These are phyloP conservation scores for Helotiales sp. DNA, from an alignment of 2,329 filamentous ascomycete species.

Conservation along the genomic window DNA sequence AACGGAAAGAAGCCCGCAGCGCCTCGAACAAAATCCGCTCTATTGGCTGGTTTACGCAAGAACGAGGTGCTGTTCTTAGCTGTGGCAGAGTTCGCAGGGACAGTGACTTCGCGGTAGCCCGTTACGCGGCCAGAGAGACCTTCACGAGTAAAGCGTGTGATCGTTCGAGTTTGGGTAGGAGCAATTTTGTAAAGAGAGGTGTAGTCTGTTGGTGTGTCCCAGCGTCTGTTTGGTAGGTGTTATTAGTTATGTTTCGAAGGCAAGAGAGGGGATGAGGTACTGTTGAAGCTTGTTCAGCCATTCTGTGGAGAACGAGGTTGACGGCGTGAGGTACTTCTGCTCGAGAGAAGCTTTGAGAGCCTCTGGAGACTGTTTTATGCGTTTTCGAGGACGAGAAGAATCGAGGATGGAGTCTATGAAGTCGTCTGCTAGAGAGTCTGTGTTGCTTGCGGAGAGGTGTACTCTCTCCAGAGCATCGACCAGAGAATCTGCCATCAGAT, in stretches of 20 bases:
- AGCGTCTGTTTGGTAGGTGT: slow-evolving; percentile 49
- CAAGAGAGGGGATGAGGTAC: slow-evolving; percentile 37
- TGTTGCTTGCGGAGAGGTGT: slow-evolving; percentile 39
- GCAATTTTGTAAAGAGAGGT: slow-evolving; percentile 84
- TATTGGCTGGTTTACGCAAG: slow-evolving; percentile 78
- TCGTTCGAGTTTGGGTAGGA: slow-evolving; percentile 89
- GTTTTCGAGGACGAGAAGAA: slow-evolving; percentile 51
- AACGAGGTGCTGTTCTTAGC: slow-evolving; percentile 95
- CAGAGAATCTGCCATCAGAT: slow-evolving; percentile 38
- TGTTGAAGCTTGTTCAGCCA: slow-evolving; percentile 92
- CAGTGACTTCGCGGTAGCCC: slow-evolving; percentile 90
- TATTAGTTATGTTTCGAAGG: slow-evolving; percentile 6
- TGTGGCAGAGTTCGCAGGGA: slow-evolving; percentile 84
- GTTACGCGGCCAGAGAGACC: slow-evolving; percentile 91
- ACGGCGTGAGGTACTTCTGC: slow-evolving; percentile 75
- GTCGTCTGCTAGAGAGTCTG: slow-evolving; percentile 34
- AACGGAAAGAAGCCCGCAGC: slow-evolving; percentile 94
- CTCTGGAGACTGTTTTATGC: slow-evolving; percentile 52
- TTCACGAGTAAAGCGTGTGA: slow-evolving; percentile 88
- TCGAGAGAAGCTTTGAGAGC: slow-evolving; percentile 72
- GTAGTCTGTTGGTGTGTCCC: slow-evolving; percentile 80
- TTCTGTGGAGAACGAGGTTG: slow-evolving; percentile 73
- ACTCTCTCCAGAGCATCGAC: slow-evolving; percentile 52
- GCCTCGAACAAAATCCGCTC: slow-evolving; percentile 89
- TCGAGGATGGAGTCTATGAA: slow-evolving; percentile 62